Evolutionary conservation across 2,329 filamentous ascomycete genomes (phyloP), one percentile per base, ranked within the genome.

Genomic region (Penicillium verrucosum): DNA sequence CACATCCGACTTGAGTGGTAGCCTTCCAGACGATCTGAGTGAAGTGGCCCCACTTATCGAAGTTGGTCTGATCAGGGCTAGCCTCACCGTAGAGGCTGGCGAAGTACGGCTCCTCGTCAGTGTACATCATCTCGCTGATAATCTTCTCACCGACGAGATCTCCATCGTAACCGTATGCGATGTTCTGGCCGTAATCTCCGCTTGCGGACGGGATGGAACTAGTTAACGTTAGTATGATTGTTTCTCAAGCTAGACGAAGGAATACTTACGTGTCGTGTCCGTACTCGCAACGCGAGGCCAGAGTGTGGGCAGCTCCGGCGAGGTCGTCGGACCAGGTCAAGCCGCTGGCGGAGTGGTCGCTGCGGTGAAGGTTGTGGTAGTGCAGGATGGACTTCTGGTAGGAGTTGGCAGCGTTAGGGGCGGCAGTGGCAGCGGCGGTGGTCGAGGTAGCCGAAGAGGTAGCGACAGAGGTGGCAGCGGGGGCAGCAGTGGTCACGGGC

Each of bases 331-430:
- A 82, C 89, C 90, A 97, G 49, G 68, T 71, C 44, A 97, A 70
- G 43, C 78, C 81, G 23, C 75, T 69, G 36, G 85, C 85, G 18
- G 87, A 88, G 82, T 97, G 91, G 79, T 94, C 95, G 69, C 80
- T 73, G 61, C 94, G 92, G 77, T 94, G 90, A 51, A 88, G 68
- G 78, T 97, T 97, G 86, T 97, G 94, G 72, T 90, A 85, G 66
- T 86, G 80, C 48, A 93, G 67, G 41, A 77, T 65, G 18, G 62
- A 54, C 30, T 64, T 56, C 59, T 77, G 71, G 64, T 76, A 75
- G 30, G 66, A 60, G 51, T 63, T 65, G 54, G 56, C 60, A 30
- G 60, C 51, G 21, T 27, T 75, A 9, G 74, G 70, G 54, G 78
- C 77, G 38, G 80, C 60, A 0, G 74, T 73, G 55, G 79, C 78